Base-by-base conservation (phyloP, 495 filamentous ascomycete species). In the Xylaria acuta region DNA sequence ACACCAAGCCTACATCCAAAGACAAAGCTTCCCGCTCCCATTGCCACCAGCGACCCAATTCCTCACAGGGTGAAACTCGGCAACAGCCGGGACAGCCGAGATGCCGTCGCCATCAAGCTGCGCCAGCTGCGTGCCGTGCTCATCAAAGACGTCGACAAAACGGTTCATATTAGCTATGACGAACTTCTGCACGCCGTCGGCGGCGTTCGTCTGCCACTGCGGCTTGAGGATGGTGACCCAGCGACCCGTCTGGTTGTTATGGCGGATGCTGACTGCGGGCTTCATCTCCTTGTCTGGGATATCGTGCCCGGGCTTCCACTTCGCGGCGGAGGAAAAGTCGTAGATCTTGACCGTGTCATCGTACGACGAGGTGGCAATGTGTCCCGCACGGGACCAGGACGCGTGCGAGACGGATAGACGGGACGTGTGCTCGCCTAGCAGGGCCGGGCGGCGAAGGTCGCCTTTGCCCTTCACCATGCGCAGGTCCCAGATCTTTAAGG, bases 101-200 rank as follows among this genome's bases (percentile, higher is more conserved):
- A 98, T 97, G 3, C 92, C 92, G 4, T 95, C 92, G 7, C 94
- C 93, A 3, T 90, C 92, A 8, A 99, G 84, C 83, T 98, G 95
- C 5, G 93, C 97, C 43, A 99, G 84, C 80, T 98, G 95, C 76
- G 96, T 90, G 2, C 96, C 96, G 41, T 89, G 84, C 12, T 86
- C 83, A 16, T 90, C 91, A 80, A 91, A 98, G 8, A 99, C 88
- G 79, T 99, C 96, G 3, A 98, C 92, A 73, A 97, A 98, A 25
- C 96, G 90, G 78, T 97, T 97, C 96, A 98, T 98, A 78, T 97
- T 98, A 1, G 93, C 97, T 71, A 99, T 95, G 56, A 90, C 94
- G 80, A 98, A 93, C 60, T 93, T 92, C 67, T 97, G 91, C 7
- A 94, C 88, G 32, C 89, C 89, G 62, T 94, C 92, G 47, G 85